phyloP scores from a whole-genome alignment of 2,329 filamentous ascomycete genomes.

The Hypomyces perniciosus region DNA sequence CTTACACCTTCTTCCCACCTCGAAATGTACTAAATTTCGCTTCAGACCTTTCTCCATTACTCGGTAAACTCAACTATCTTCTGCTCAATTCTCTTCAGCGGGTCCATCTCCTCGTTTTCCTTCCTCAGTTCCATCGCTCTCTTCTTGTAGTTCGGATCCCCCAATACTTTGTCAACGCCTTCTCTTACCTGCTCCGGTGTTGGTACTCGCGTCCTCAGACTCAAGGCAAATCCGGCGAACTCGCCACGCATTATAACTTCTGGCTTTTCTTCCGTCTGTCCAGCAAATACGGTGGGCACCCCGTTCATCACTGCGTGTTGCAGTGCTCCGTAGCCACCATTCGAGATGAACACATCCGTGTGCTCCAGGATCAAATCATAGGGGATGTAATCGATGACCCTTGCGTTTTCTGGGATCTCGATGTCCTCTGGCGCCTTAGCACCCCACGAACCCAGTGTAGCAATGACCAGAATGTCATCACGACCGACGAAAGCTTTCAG shows the following conservation, averaged over 20 bases:
- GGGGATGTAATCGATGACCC: conserved; percentile 41
- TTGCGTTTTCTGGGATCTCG: conserved; percentile 34
- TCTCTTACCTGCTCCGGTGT: conserved; percentile 21
- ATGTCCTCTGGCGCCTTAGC: conserved; percentile 20
- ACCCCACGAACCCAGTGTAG: conserved; percentile 23
- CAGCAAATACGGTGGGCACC: conserved; percentile 42
- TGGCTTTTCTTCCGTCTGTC: conserved; percentile 35
- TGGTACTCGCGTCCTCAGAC: conserved; percentile 33
- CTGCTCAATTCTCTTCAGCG: not conserved
- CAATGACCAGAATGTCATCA: conserved; percentile 32
- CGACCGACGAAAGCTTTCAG: conserved; percentile 35
- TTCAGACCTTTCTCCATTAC: not conserved
- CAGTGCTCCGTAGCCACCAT: conserved; percentile 44
- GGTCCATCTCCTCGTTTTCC: conserved; percentile 28
- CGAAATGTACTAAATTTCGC: too few relatives aligned
- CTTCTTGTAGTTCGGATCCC: conserved; percentile 24
- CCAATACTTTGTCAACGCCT: conserved; percentile 28
- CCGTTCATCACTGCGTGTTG: conserved; percentile 39
- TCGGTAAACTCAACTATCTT: not conserved
- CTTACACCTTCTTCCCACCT: too few relatives aligned
- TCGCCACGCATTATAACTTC: conserved; percentile 37
- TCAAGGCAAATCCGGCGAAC: conserved; percentile 39
- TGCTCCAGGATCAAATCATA: conserved; percentile 42
- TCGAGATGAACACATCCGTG: conserved; percentile 40
- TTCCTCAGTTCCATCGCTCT: conserved; percentile 24